phyloP scores from a whole-genome alignment of 768 basidiomycete genomes.

The Russula abietina region DNA sequence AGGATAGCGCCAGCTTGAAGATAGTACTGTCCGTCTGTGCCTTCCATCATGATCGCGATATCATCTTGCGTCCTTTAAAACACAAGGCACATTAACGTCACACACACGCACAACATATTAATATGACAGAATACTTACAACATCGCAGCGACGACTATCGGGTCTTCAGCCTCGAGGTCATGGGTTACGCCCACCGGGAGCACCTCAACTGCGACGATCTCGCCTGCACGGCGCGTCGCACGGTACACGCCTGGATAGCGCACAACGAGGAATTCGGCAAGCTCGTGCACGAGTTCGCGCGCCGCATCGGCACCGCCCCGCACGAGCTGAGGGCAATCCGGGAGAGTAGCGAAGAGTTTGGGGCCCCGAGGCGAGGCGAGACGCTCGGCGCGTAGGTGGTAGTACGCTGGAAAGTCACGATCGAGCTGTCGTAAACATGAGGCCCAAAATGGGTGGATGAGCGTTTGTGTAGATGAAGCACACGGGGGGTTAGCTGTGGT shows the following conservation, averaged over 20 bases:
- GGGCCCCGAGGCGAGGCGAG: constrained; percentile 43
- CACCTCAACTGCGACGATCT: constrained; percentile 49
- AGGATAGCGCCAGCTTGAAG: constrained; percentile 70
- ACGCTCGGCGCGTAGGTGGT: constrained; percentile 53
- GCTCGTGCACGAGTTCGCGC: constrained; percentile 60
- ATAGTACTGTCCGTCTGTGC: constrained; percentile 62
- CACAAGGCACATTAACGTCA: constrained; percentile 18
- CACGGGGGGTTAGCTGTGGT: too few species aligned
- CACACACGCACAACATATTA: constrained; percentile 22
- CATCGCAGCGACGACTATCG: constrained; percentile 55
- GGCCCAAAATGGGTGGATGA: neutral
- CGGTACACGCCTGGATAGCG: constrained; percentile 56
- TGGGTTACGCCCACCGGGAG: constrained; percentile 44
- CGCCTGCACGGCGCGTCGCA: constrained; percentile 39
- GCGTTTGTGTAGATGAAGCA: neutral
- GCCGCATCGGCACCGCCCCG: constrained; percentile 32
- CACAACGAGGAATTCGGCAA: constrained; percentile 58
- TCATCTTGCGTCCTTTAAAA: constrained; percentile 24
- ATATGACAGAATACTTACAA: constrained; percentile 40
- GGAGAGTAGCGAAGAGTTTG: constrained; percentile 37
- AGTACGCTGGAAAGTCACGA: constrained; percentile 46
- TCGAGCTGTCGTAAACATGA: constrained; percentile 43
- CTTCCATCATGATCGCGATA: constrained; percentile 34
- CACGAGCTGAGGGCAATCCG: constrained; percentile 32
- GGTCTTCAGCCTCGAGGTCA: constrained; percentile 48